These are phyloP conservation scores for Leccinum longicurvipes DNA, from an alignment of 768 basidiomycete genomes.

Conservation along the genomic window DNA sequence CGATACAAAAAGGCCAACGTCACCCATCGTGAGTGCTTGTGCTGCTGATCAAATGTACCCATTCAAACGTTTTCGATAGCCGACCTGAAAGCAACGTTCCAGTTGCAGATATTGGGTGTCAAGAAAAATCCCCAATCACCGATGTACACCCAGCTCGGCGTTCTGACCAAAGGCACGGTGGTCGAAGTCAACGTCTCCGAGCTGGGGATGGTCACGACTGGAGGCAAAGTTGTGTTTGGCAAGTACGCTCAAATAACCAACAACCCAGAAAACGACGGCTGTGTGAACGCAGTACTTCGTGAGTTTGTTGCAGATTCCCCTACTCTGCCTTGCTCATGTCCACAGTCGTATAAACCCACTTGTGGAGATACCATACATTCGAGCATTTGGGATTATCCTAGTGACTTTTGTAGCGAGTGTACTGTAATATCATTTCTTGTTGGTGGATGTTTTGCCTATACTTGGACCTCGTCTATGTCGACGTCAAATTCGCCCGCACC, in stretches of 20 bases:
- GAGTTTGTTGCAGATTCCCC: conserved; percentile 31
- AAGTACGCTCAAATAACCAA: conserved; percentile 94
- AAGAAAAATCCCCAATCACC: conserved; percentile 99
- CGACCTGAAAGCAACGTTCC: conserved; percentile 97
- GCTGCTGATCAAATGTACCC: not conserved
- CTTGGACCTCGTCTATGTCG: conserved; percentile 25
- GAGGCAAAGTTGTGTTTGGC: conserved; percentile 91
- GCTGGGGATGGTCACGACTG: conserved; percentile 94
- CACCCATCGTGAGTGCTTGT: conserved; percentile 79
- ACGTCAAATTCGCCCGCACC: conserved; percentile 27
- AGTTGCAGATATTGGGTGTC: conserved; percentile 93
- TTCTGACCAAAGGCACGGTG: conserved; percentile 97
- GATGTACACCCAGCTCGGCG: conserved; percentile 94
- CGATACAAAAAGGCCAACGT: conserved; percentile 99
- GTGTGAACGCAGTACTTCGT: conserved; percentile 93
- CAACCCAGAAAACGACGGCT: conserved; percentile 95
- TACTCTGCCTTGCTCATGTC: conserved; percentile 1
- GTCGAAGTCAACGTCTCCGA: conserved; percentile 99
- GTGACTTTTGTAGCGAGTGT: conserved; percentile 6
- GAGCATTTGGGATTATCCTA: conserved; percentile 10
- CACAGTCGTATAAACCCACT: conserved; percentile 25
- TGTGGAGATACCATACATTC: not conserved
- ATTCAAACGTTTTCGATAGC: conserved; percentile 45
- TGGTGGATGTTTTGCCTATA: conserved; percentile 18
- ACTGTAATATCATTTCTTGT: conserved; percentile 16